Percentiles rank a stretch among this genome's conserved stretches.
Evolutionary conservation across 495 filamentous ascomycete genomes (phyloP).

Genomic region (Lophiostoma macrostomum): DNA sequence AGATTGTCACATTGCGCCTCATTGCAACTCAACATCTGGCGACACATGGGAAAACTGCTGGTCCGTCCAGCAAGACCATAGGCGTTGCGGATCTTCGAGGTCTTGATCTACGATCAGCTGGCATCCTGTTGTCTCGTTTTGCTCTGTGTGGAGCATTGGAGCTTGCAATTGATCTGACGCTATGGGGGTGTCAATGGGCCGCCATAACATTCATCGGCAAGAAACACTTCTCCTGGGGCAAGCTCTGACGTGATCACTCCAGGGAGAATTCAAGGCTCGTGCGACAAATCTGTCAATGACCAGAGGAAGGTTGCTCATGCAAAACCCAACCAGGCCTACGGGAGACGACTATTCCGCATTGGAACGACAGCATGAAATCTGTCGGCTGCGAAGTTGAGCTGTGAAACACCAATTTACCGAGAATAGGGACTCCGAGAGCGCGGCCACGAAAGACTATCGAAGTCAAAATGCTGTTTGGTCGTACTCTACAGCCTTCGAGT

Average conservation of each 20-base stretch:
- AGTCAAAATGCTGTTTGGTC: no score
- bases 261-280: background rate
- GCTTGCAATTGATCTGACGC: slow-evolving; percentile 13
- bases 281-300: slow-evolving; percentile 1
- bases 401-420: no score
- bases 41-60: background rate
- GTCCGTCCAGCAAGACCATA: background rate
- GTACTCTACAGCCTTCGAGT: no score
- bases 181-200: slow-evolving; percentile 28
- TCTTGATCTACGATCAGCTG: slow-evolving; percentile 2
- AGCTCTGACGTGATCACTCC: slow-evolving; percentile 9
- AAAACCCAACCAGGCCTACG: no score
- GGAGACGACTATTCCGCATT: no score
- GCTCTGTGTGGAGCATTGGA: slow-evolving; percentile 24
- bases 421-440: no score
- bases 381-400: no score
- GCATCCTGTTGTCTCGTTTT: slow-evolving; percentile 12
- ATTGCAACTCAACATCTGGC: slow-evolving; percentile 20
- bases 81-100: background rate
- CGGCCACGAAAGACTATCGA: no score
- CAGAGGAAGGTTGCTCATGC: slow-evolving; percentile 13
- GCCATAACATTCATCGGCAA: slow-evolving; percentile 19
- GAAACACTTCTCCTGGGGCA: slow-evolving; percentile 24
- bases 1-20: slow-evolving; percentile 15
- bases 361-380: no score